A percentile compares a stretch with the other conserved stretches of the same genome.
Evolutionary conservation across 176 grass and related monocot genomes (phyloP).

Genomic region (Zea luxurians): DNA sequence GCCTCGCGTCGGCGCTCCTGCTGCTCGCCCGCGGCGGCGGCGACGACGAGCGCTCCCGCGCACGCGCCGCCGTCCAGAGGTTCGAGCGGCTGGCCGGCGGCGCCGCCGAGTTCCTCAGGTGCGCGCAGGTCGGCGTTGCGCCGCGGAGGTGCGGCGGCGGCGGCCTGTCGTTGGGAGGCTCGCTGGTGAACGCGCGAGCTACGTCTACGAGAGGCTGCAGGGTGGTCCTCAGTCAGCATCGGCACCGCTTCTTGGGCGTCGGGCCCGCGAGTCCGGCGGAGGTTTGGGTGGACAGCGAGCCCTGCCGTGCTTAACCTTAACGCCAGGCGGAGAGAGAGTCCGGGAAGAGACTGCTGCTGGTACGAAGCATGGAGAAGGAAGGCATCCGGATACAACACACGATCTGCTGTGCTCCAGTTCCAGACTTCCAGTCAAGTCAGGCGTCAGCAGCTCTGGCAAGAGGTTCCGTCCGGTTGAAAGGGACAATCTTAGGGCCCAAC

Average conservation of each 20-base stretch:
- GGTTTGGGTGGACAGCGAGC: neutral
- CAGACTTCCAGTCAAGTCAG: neutral
- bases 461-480: neutral
- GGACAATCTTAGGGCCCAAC: too few relatives aligned
- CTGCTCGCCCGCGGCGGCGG: neutral
- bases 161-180: neutral
- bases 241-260: neutral
- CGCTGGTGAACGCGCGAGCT: too few relatives aligned
- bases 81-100: slow-evolving; percentile 24
- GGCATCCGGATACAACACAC: too few relatives aligned
- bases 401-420: too few relatives aligned
- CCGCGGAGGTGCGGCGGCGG: neutral
- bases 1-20: neutral
- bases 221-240: neutral
- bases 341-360: neutral
- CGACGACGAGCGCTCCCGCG: neutral
- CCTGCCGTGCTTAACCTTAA: neutral
- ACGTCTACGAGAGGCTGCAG: neutral
- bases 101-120: slow-evolving; percentile 22
- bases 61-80: neutral
- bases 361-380: neutral
- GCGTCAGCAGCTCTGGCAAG: neutral
- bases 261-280: neutral
- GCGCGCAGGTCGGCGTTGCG: neutral
- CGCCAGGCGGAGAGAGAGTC: neutral